A percentile compares a stretch with the other conserved stretches of the same genome.
Conservation (phyloP, 139 green algal genomes). For the Chlamydomonas sp. region DNA sequence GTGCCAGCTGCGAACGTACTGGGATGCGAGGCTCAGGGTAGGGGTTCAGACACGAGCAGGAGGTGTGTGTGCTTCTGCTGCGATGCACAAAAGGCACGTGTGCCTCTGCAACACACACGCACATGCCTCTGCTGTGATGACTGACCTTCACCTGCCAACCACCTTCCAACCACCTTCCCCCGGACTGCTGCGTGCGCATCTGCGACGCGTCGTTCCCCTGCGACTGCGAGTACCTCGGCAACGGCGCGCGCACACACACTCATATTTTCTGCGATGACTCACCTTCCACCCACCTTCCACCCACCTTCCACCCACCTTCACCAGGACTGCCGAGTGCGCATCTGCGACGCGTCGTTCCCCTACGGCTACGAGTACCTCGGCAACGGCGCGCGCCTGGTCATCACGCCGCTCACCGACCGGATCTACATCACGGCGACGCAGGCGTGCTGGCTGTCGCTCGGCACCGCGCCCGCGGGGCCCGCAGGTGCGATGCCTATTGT, state of each 20-base stretch:
- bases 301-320: too few relatives aligned
- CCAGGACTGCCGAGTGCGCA: constrained; percentile 57
- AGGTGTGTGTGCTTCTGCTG: neutral
- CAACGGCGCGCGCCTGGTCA: constrained; percentile 69
- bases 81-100: neutral
- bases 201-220: constrained; percentile 77
- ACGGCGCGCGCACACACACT: constrained; percentile 46
- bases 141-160: too few relatives aligned
- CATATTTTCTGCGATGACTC: too few relatives aligned
- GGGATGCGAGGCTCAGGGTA: constrained; percentile 47
- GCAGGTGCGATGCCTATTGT: constrained; percentile 28
- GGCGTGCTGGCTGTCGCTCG: constrained; percentile 74
- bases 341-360: constrained; percentile 73
- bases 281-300: too few relatives aligned
- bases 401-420: constrained; percentile 74
- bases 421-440: constrained; percentile 84
- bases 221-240: constrained; percentile 79
- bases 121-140: neutral
- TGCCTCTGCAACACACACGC: neutral
- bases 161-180: too few relatives aligned
- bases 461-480: constrained; percentile 66
- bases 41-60: too few relatives aligned
- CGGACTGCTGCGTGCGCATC: constrained; percentile 61
- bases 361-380: constrained; percentile 83
- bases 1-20: constrained; percentile 72